Evolutionary conservation across 768 basidiomycete genomes (phyloP).

Genomic region (Suillus spraguei): DNA sequence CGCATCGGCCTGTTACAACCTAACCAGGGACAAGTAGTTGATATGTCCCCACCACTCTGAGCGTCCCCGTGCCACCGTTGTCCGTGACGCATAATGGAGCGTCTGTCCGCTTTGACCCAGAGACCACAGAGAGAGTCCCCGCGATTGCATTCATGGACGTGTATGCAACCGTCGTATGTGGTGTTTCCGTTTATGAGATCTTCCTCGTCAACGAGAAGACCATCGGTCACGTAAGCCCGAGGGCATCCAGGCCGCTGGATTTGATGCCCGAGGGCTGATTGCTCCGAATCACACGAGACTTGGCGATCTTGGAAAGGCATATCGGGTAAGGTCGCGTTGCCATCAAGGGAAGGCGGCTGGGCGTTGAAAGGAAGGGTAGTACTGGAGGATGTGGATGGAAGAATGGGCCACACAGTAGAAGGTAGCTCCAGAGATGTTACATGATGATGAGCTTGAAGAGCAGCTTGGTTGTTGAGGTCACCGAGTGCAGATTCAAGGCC

Average conservation of each 20-base stretch:
- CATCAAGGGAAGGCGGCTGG: neutral
- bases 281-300: neutral
- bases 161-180: neutral
- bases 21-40: slow-evolving; percentile 3
- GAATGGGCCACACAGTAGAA: neutral
- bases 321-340: neutral
- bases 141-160: neutral
- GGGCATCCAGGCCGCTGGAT: neutral
- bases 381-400: neutral
- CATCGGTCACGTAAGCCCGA: neutral
- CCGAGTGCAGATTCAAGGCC: neutral
- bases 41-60: neutral
- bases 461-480: neutral
- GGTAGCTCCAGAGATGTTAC: neutral
- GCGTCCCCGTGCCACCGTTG: slow-evolving; percentile 7
- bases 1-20: slow-evolving; percentile 5
- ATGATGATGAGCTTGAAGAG: neutral
- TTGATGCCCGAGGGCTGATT: neutral
- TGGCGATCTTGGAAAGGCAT: neutral
- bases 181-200: neutral
- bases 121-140: slow-evolving; percentile 2
- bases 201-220: neutral
- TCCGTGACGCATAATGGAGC: slow-evolving; percentile 3
- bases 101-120: slow-evolving; percentile 9
- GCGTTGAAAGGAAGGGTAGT: neutral